Percentiles rank a stretch among this genome's conserved stretches.
phyloP scores from a whole-genome alignment of 495 filamentous ascomycete species.

The Trichoderma asperelloides region DNA sequence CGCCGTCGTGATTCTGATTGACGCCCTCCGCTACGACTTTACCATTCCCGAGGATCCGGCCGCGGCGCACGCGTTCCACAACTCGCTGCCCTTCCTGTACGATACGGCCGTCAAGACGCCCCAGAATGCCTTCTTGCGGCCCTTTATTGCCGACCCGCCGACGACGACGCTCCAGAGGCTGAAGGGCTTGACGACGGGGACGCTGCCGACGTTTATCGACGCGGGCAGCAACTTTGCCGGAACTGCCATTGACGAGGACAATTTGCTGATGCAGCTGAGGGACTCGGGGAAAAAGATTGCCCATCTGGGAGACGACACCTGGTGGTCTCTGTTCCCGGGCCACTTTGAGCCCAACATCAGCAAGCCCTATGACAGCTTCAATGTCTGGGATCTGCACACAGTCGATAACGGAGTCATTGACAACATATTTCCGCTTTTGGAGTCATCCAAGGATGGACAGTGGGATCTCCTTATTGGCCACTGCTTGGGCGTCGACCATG shows the following conservation, averaged over 20 bases:
- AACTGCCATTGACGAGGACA: slow-evolving; percentile 96
- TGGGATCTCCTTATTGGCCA: slow-evolving; percentile 95
- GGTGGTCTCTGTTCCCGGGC: slow-evolving; percentile 83
- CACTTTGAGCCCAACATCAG: slow-evolving; percentile 84
- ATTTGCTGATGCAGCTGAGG: slow-evolving; percentile 75
- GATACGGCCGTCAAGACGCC: slow-evolving; percentile 66
- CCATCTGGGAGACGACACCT: slow-evolving; percentile 94
- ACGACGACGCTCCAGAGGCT: slow-evolving; percentile 86
- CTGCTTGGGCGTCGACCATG: slow-evolving; percentile 93
- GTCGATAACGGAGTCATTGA: slow-evolving; percentile 94
- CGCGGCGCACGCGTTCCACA: slow-evolving; percentile 65
- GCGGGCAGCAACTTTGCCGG: slow-evolving; percentile 91
- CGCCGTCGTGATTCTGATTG: slow-evolving; percentile 83
- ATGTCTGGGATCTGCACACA: slow-evolving; percentile 96
- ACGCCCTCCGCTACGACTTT: slow-evolving; percentile 94
- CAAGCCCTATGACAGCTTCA: slow-evolving; percentile 86
- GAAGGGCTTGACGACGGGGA: slow-evolving; percentile 92
- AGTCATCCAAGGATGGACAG: slow-evolving; percentile 48
- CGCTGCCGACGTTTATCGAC: slow-evolving; percentile 89
- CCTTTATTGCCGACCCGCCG: slow-evolving; percentile 95
- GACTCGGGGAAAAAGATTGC: slow-evolving; percentile 75
- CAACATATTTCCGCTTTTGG: slow-evolving; percentile 78
- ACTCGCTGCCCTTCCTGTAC: slow-evolving; percentile 78
- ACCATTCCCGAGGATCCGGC: slow-evolving; percentile 64
- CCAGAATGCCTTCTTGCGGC: slow-evolving; percentile 75